phyloP scores from a whole-genome alignment of 2,329 filamentous ascomycete species.

The Iodosphaeria phyllophila region DNA sequence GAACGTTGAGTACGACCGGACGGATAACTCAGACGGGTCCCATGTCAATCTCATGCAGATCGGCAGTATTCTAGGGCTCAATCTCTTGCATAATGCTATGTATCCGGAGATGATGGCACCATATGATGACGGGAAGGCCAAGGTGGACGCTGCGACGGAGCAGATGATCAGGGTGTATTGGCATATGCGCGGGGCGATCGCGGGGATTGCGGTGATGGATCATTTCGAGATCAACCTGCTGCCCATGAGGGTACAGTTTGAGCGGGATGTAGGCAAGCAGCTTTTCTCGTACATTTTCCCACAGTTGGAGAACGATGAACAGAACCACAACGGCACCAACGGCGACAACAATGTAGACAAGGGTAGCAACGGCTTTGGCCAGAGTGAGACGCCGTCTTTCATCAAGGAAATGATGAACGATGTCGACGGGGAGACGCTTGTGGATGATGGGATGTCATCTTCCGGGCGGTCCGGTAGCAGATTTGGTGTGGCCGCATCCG shows the following conservation, averaged over 20 bases:
- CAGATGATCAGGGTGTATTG: slow-evolving; percentile 92
- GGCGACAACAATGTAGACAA: slow-evolving; percentile 14
- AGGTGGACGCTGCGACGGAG: slow-evolving; percentile 37
- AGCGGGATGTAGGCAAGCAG: slow-evolving; percentile 79
- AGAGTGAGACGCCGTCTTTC: slow-evolving; percentile 42
- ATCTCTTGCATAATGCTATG: slow-evolving; percentile 72
- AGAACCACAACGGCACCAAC: slow-evolving; percentile 1
- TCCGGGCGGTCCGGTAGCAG: slow-evolving; percentile 19
- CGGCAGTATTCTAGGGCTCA: slow-evolving; percentile 72
- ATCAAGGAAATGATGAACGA: slow-evolving; percentile 25
- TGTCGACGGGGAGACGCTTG: slow-evolving; percentile 28
- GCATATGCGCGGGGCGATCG: slow-evolving; percentile 96
- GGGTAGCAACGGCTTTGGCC: slow-evolving; percentile 17
- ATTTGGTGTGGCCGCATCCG: slow-evolving; percentile 16
- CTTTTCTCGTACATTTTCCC: slow-evolving; percentile 98
- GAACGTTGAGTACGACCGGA: slow-evolving; percentile 82
- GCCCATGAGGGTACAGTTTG: slow-evolving; percentile 83
- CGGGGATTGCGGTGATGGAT: slow-evolving; percentile 91
- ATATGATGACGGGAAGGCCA: slow-evolving; percentile 52
- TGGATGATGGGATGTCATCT: slow-evolving; percentile 20
- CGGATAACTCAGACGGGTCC: slow-evolving; percentile 91
- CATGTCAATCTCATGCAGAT: slow-evolving; percentile 87
- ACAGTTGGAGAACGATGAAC: slow-evolving; percentile 41
- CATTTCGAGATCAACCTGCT: slow-evolving; percentile 90
- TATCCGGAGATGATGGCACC: slow-evolving; percentile 95